These are phyloP conservation scores for Spizellomyces sp. DNA, from an alignment of 192 early-diverging fungal genomes.

Conservation along the genomic window DNA sequence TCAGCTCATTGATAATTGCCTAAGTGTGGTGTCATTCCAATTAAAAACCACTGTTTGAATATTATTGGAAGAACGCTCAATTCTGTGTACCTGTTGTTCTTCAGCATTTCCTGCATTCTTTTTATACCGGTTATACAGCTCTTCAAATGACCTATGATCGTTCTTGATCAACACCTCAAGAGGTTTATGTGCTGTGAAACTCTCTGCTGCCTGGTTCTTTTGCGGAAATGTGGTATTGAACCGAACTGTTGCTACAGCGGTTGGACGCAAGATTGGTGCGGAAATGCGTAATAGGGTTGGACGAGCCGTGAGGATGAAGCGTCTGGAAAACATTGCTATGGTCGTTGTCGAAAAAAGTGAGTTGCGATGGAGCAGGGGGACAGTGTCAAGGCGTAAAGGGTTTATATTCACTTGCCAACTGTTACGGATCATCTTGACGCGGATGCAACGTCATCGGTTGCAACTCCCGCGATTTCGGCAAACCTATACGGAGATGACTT, in stretches of 20 bases:
- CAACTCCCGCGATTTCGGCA: too few relatives aligned
- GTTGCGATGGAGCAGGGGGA: too few relatives aligned
- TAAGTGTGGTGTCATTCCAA: not conserved
- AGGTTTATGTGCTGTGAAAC: not conserved
- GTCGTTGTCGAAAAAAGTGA: too few relatives aligned
- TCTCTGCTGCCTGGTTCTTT: slow-evolving; percentile 2
- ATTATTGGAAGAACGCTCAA: not conserved
- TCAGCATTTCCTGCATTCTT: not conserved
- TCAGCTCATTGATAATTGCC: slow-evolving; percentile 26
- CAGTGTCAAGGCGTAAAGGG: too few relatives aligned
- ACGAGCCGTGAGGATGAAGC: too few relatives aligned
- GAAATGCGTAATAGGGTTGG: too few relatives aligned
- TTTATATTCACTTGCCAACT: too few relatives aligned
- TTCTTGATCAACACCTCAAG: slow-evolving; percentile 21
- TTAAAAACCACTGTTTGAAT: not conserved
- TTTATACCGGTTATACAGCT: slow-evolving; percentile 14
- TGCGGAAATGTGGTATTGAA: slow-evolving; percentile 12
- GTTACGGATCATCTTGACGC: too few relatives aligned
- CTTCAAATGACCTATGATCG: slow-evolving; percentile 26
- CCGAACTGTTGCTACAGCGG: not conserved
- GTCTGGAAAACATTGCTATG: too few relatives aligned
- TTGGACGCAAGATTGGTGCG: not conserved
- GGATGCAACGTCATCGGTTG: too few relatives aligned
- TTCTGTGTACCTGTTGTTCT: not conserved
- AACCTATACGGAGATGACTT: too few relatives aligned